phyloP scores from a whole-genome alignment of 352 stramenopile species.

The Thalassiosira hispida region DNA sequence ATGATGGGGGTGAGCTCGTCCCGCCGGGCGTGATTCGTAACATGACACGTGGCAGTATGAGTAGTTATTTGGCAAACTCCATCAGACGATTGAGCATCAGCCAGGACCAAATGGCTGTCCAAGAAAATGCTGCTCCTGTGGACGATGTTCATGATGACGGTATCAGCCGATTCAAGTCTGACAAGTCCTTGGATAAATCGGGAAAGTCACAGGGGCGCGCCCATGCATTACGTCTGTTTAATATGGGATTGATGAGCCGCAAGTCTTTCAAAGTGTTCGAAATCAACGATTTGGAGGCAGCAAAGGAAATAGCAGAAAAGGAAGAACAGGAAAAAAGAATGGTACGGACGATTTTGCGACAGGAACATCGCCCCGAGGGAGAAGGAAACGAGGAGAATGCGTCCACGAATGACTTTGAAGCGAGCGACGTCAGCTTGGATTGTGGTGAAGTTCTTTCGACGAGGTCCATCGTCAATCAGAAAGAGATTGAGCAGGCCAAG shows the following conservation, averaged over 20 bases:
- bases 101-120: neutral
- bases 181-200: too few relatives aligned
- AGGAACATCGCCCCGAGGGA: neutral
- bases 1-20: neutral
- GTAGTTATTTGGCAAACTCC: neutral
- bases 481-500: neutral
- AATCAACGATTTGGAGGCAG: too few relatives aligned
- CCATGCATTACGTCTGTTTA: too few relatives aligned
- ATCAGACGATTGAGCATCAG: conserved; percentile 1
- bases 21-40: neutral
- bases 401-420: too few relatives aligned
- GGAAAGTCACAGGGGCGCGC: too few relatives aligned
- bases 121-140: neutral
- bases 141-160: too few relatives aligned
- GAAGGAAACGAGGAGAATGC: neutral
- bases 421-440: neutral
- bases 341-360: neutral
- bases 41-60: neutral
- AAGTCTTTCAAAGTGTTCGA: too few relatives aligned
- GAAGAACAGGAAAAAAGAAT: too few relatives aligned
- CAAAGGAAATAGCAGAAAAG: too few relatives aligned
- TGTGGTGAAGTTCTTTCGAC: neutral
- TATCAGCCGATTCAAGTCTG: too few relatives aligned
- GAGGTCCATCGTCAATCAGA: neutral
- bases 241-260: too few relatives aligned